Evolutionary conservation across 768 basidiomycete species (phyloP).

Genomic region (Boletus sensibilis): DNA sequence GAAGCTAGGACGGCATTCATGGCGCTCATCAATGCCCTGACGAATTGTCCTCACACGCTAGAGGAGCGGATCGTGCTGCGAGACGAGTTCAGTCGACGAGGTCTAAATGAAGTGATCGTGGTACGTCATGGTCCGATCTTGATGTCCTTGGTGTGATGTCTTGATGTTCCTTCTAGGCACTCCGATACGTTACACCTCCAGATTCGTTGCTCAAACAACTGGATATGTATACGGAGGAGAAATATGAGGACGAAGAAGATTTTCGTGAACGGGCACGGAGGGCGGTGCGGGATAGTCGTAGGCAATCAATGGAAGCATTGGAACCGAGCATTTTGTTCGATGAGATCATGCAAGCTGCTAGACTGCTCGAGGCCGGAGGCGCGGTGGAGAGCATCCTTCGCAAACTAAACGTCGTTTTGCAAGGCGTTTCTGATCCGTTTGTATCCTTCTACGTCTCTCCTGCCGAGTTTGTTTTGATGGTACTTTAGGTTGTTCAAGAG

Average conservation of each 20-base stretch:
- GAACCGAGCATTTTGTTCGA: conserved; percentile 58
- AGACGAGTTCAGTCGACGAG: conserved; percentile 80
- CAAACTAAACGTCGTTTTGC: conserved; percentile 54
- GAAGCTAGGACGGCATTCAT: conserved; percentile 76
- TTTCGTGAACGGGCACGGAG: conserved; percentile 63
- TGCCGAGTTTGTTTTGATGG: background rate
- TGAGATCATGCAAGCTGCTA: conserved; percentile 59
- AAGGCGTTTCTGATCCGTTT: conserved; percentile 59
- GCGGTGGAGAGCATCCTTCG: conserved; percentile 58
- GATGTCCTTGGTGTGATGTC: background rate
- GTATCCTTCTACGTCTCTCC: conserved; percentile 25
- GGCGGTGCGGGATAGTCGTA: conserved; percentile 29
- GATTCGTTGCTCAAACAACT: conserved; percentile 78
- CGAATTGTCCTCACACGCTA: conserved; percentile 69
- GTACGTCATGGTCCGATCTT: conserved; percentile 45
- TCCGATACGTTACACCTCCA: conserved; percentile 75
- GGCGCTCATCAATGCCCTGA: conserved; percentile 77
- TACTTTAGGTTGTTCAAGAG: conserved; percentile 57
- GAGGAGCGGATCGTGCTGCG: conserved; percentile 78
- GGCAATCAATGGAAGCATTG: conserved; percentile 30
- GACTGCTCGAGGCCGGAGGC: conserved; percentile 35
- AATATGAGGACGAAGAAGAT: conserved; percentile 87
- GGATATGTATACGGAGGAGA: conserved; percentile 82
- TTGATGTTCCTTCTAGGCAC: conserved; percentile 44
- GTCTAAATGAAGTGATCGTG: conserved; percentile 79